Conservation (phyloP, 176 grass and related monocot species). For the Oropetium thomaeum region DNA sequence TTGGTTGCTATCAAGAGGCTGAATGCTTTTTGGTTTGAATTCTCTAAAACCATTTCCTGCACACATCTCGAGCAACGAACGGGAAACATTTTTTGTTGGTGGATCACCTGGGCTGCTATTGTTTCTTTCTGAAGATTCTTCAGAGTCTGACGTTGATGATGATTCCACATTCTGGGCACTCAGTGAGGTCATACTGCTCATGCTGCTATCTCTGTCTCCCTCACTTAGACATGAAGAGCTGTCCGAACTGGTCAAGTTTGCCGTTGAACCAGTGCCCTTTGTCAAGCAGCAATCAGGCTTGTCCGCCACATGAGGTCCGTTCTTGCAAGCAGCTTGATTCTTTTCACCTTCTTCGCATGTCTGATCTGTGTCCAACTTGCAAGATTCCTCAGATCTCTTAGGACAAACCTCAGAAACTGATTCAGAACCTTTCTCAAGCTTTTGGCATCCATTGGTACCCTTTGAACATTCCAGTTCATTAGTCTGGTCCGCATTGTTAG, state of each 20-base stretch:
- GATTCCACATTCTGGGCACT: constrained; percentile 68
- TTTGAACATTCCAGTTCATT: constrained; percentile 25
- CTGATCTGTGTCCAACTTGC: constrained; percentile 12
- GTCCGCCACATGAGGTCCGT: not conserved
- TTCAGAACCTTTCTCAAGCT: not conserved
- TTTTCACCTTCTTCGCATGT: constrained; percentile 14
- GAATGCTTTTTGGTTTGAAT: constrained; percentile 26
- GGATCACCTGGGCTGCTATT: constrained; percentile 30
- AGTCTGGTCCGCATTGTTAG: constrained; percentile 10
- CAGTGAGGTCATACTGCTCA: constrained; percentile 59
- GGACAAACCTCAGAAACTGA: constrained; percentile 21
- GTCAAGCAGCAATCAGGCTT: constrained; percentile 32
- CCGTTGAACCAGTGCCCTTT: constrained; percentile 22
- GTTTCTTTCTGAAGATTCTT: constrained; percentile 54
- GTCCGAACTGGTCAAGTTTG: constrained; percentile 51
- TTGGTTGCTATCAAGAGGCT: constrained; percentile 20
- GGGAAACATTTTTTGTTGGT: constrained; percentile 20
- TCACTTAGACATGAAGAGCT: constrained; percentile 78
- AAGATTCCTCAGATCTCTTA: constrained; percentile 30
- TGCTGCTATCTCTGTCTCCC: constrained; percentile 61
- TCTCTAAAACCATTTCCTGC: constrained; percentile 45
- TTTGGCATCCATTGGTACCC: constrained; percentile 13
- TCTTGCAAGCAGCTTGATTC: constrained; percentile 14
- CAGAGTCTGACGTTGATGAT: constrained; percentile 79
- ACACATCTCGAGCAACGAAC: constrained; percentile 41